A percentile compares a stretch with the other conserved stretches of the same genome.
Conservation (phyloP, 2,329 filamentous ascomycete species). For the Calonectria pauciramosa region DNA sequence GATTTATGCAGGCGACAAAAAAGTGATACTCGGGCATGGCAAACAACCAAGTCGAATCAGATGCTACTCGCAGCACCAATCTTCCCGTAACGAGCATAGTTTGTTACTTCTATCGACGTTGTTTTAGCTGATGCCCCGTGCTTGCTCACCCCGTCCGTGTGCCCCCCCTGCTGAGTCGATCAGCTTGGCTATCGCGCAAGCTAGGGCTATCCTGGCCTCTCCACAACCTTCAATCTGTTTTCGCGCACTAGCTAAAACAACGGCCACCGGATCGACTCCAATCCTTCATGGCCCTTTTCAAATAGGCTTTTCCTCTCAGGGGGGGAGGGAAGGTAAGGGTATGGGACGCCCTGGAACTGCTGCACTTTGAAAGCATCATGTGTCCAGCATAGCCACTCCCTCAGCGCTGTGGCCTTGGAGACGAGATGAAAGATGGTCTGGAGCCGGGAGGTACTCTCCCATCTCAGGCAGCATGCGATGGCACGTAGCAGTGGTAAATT, state of each 20-base stretch:
- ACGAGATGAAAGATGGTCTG: neutral
- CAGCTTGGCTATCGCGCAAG: slow-evolving; percentile 37
- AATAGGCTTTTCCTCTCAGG: slow-evolving; percentile 21
- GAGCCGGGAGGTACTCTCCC: neutral
- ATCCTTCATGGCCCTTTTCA: slow-evolving; percentile 31
- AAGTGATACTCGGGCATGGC: neutral
- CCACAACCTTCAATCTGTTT: slow-evolving; percentile 42
- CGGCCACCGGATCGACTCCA: slow-evolving; percentile 37
- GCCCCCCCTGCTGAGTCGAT: slow-evolving; percentile 43
- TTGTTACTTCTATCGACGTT: slow-evolving; percentile 33
- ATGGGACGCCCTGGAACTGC: neutral
- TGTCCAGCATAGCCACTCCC: neutral
- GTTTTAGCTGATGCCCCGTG: slow-evolving; percentile 48
- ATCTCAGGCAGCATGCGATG: neutral
- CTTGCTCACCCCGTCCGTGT: slow-evolving; percentile 40
- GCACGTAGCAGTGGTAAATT: slow-evolving; percentile 17
- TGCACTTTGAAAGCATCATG: neutral
- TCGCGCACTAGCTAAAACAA: slow-evolving; percentile 40
- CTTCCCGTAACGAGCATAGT: slow-evolving; percentile 20
- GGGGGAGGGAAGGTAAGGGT: neutral
- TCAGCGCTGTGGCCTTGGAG: neutral
- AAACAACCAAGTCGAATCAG: slow-evolving; percentile 8
- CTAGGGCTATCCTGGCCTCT: slow-evolving; percentile 49
- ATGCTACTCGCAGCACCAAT: slow-evolving; percentile 24
- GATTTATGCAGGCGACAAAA: neutral